Conservation (phyloP, 306 rosid genomes). For the Parietaria judaica region DNA sequence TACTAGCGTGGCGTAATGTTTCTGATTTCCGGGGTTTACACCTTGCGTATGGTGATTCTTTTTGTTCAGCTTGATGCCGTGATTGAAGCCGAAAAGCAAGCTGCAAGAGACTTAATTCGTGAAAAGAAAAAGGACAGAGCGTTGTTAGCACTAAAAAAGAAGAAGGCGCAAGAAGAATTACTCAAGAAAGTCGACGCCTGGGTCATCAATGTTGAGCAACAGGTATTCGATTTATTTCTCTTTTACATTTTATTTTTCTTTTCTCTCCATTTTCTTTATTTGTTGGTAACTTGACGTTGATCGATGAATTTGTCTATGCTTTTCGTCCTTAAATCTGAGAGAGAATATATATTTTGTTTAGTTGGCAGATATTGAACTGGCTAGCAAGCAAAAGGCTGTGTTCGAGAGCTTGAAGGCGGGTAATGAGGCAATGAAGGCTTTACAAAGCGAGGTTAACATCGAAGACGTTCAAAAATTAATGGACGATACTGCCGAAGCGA, state of each 20-base stretch:
- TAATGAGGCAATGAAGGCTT: constrained; percentile 70
- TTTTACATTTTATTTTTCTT: background rate
- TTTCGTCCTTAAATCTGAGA: background rate
- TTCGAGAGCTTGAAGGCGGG: constrained; percentile 95
- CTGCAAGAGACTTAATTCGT: constrained; percentile 82
- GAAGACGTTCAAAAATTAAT: constrained; percentile 90
- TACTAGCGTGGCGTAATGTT: background rate
- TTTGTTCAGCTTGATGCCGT: constrained; percentile 74
- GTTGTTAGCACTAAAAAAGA: constrained; percentile 78
- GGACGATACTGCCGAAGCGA: constrained; percentile 93
- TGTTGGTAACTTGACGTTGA: constrained; percentile 1
- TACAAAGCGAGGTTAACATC: constrained; percentile 87
- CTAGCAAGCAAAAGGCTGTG: constrained; percentile 92
- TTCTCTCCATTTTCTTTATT: background rate
- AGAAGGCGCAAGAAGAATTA: constrained; percentile 84
- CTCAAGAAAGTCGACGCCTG: constrained; percentile 93
- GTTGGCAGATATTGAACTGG: constrained; percentile 88
- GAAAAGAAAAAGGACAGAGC: constrained; percentile 92
- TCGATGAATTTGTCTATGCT: background rate
- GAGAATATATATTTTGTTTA: constrained; percentile 11
- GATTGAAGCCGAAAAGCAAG: constrained; percentile 94
- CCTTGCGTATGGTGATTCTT: constrained; percentile 2
- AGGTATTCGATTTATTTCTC: constrained; percentile 33
- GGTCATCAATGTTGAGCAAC: constrained; percentile 95
- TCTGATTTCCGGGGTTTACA: background rate